A percentile compares a stretch with the other conserved stretches of the same genome.
phyloP scores from a whole-genome alignment of 83 land plant genomes.

The Diphasiastrum complanatum region DNA sequence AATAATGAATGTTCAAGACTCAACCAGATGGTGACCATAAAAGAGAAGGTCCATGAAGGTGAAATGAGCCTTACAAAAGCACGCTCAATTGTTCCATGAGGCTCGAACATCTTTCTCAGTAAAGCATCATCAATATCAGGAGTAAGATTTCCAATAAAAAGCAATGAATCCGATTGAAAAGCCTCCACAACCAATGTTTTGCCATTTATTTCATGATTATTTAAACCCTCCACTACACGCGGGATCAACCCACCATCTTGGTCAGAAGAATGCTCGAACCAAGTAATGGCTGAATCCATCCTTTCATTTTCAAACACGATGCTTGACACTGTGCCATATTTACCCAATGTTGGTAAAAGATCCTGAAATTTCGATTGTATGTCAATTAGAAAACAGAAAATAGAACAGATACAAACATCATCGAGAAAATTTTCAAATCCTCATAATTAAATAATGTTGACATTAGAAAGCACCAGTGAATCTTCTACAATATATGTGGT shows the following conservation, averaged over 20 bases:
- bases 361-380: no score
- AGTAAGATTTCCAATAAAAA: constrained; percentile 30
- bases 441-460: no score
- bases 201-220: constrained; percentile 19
- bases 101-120: constrained; percentile 2
- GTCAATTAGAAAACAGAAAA: no score
- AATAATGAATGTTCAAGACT: no score
- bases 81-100: constrained; percentile 13
- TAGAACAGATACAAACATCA: no score
- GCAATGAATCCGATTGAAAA: constrained; percentile 29
- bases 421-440: no score
- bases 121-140: constrained; percentile 28
- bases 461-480: no score
- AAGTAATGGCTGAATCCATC: constrained; percentile 25
- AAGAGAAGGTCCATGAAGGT: neutral
- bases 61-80: neutral
- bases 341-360: constrained; percentile 12
- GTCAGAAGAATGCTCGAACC: constrained; percentile 17
- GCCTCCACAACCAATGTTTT: constrained; percentile 20
- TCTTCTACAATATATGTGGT: no score
- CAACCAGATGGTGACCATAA: no score
- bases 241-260: constrained; percentile 17
- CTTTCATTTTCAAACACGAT: constrained; percentile 33
- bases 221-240: constrained; percentile 17
- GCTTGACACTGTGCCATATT: constrained; percentile 24